Evolutionary conservation across 2,329 filamentous ascomycete genomes (phyloP).

Genomic region (Aquanectria penicillioides): DNA sequence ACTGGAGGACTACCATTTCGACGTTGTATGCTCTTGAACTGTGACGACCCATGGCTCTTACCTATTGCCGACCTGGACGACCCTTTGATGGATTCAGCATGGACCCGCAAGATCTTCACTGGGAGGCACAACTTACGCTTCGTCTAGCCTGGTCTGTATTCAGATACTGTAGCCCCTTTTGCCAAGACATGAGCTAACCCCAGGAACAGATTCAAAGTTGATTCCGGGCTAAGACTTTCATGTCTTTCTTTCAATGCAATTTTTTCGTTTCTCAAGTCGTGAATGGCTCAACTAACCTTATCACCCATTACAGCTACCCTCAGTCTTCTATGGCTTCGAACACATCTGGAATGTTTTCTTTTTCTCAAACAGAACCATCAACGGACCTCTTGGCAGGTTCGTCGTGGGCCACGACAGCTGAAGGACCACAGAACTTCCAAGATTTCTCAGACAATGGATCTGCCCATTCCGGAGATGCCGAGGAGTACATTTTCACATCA

Average conservation of each 20-base stretch:
- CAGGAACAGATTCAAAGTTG: conserved; percentile 66
- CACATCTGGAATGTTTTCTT: conserved; percentile 64
- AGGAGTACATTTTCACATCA: conserved; percentile 65
- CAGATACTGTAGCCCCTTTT: conserved; percentile 30
- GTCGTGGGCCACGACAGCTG: conserved; percentile 65
- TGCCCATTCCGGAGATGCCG: conserved; percentile 61
- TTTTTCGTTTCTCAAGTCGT: conserved; percentile 51
- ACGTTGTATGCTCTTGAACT: background rate
- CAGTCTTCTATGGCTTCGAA: conserved; percentile 61
- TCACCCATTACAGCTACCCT: conserved; percentile 66
- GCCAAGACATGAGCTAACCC: conserved; percentile 37
- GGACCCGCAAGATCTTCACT: conserved; percentile 32
- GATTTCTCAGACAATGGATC: conserved; percentile 62
- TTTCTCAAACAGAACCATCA: conserved; percentile 69
- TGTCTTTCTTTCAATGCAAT: conserved; percentile 43
- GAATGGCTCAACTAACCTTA: conserved; percentile 67
- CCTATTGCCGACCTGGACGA: background rate
- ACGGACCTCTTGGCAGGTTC: conserved; percentile 64
- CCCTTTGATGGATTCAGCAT: conserved; percentile 23
- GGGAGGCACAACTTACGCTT: conserved; percentile 2
- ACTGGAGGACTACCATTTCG: too few relatives aligned
- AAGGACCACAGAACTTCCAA: conserved; percentile 70
- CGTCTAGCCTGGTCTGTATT: conserved; percentile 44
- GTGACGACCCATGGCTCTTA: background rate
- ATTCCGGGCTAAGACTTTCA: conserved; percentile 49